These are phyloP conservation scores for Neurospora hispaniola DNA, from an alignment of 495 filamentous ascomycete species.

Conservation along the genomic window DNA sequence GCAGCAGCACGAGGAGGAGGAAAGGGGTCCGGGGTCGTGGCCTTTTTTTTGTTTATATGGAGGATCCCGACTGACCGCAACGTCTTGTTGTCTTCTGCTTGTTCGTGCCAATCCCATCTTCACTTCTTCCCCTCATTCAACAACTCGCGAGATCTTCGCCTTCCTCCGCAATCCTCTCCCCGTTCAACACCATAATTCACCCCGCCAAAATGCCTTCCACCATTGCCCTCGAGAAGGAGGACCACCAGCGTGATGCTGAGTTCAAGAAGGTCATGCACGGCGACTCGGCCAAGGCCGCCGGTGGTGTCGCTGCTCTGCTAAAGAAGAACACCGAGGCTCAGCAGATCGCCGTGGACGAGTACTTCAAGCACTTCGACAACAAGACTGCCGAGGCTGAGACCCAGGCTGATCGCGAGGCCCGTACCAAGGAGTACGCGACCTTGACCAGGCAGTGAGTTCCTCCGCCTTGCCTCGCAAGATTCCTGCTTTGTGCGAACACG, in stretches of 20 bases:
- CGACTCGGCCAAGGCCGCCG: conserved; percentile 58
- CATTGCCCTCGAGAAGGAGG: conserved; percentile 63
- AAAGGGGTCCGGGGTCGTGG: neutral
- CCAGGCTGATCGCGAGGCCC: conserved; percentile 65
- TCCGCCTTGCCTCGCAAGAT: neutral
- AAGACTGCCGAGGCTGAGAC: conserved; percentile 78
- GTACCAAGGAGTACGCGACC: conserved; percentile 86
- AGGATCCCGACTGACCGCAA: neutral
- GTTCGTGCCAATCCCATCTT: conserved; percentile 2
- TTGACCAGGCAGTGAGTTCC: conserved; percentile 78
- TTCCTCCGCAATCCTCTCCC: neutral
- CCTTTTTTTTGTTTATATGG: neutral
- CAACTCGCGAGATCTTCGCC: neutral
- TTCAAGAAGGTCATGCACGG: conserved; percentile 93
- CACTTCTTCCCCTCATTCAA: conserved; percentile 2
- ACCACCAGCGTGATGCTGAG: conserved; percentile 79
- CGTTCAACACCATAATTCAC: conserved; percentile 5
- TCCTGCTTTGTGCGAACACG: neutral
- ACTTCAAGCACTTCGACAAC: conserved; percentile 99
- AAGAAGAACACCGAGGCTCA: conserved; percentile 74
- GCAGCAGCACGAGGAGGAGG: neutral
- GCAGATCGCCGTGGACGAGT: conserved; percentile 86
- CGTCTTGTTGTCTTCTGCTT: neutral
- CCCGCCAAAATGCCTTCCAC: conserved; percentile 49
- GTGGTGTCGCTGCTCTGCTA: conserved; percentile 75